Percentiles rank a stretch among this genome's conserved stretches.
phyloP scores from a whole-genome alignment of 352 stramenopile genomes.

The Lagenidium sp. region DNA sequence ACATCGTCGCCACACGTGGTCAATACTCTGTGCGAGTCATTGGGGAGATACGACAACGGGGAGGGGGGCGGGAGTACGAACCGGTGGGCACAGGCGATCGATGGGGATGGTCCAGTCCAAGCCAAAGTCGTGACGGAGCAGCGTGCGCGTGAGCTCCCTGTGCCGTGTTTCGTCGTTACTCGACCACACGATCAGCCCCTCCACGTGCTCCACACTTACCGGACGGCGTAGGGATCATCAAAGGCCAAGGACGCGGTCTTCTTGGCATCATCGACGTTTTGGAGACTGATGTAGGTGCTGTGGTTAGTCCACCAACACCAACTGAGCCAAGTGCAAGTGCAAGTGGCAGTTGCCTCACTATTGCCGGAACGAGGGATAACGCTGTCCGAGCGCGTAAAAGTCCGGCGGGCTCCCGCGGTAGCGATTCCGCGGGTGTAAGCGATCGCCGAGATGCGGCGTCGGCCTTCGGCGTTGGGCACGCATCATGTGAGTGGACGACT shows the following conservation, averaged over 20 bases:
- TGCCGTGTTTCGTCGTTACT: slow-evolving; percentile 3
- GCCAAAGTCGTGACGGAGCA: slow-evolving; percentile 90
- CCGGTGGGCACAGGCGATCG: slow-evolving; percentile 90
- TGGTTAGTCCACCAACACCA: no score
- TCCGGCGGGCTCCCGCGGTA: slow-evolving; percentile 61
- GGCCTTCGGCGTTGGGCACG: slow-evolving; percentile 35
- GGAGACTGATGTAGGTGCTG: slow-evolving; percentile 29
- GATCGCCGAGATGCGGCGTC: slow-evolving; percentile 53
- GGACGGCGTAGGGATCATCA: slow-evolving; percentile 66
- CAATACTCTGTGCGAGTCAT: no score
- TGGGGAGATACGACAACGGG: no score
- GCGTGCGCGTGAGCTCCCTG: slow-evolving; percentile 86
- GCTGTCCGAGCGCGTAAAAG: slow-evolving; percentile 63
- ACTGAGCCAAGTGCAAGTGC: background rate
- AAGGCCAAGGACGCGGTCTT: slow-evolving; percentile 55
- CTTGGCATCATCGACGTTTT: slow-evolving; percentile 48
- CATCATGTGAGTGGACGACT: no score
- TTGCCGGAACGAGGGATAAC: slow-evolving; percentile 46
- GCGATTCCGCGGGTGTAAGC: slow-evolving; percentile 62
- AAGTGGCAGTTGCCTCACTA: slow-evolving; percentile 27
- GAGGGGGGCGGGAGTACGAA: slow-evolving; percentile 38
- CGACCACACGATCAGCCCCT: slow-evolving; percentile 20
- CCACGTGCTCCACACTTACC: slow-evolving; percentile 59
- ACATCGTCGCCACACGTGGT: background rate
- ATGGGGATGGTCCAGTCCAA: slow-evolving; percentile 87